Evolutionary conservation across 1,284 basidiomycete species (phyloP), one percentile per base, ranked within the genome.

Genomic region (Fomitopsis pinicola): DNA sequence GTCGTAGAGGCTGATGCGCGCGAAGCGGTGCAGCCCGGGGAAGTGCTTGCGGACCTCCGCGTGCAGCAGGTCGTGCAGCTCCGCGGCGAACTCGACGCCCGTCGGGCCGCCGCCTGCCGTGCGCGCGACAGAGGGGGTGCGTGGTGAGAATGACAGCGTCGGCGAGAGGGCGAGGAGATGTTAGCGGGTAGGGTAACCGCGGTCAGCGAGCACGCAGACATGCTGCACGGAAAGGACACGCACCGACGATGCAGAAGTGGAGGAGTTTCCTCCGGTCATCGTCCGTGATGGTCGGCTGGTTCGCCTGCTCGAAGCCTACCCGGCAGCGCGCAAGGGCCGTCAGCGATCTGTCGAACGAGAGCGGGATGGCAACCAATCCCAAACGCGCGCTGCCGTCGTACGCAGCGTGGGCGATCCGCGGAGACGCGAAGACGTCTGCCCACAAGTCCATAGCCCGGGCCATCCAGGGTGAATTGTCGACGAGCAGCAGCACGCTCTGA

Each of bases 61-160:
- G 61, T 86, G 85, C 59, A 95, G 79, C 46, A 97, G 80, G 72
- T 97, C 94, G 63, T 92, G 87, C 60, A 97, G 74, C 73, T 97
- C 95, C 8, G 94, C 92, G 0, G 90, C 84, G 67, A 94, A 94
- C 73, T 95, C 93, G 59, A 94, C 87, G 2, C 92, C 92, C 7
- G 88, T 89, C 1, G 87, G 88, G 14, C 88, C 88, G 42, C 87
- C 88, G n/a, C 85, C 85, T 86, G 61, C 12, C 22, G 22, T 22
- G 22, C 22, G 22, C 22, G 22, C 22, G 22, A 22, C 22, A 22
- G 22, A 22, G 22, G 22, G 22, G 22, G 22, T 2, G 22, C 22
- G 22, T 22, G 22, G 22, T 22, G 22, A 22, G 22, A 22, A 22
- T 22, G 22, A 22, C 22, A 22, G 22, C 22, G 22, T 22, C 22